Evolutionary conservation across 495 filamentous ascomycete species (phyloP), one percentile per base, ranked within the genome.

Genomic region (Xylaria telfairii): DNA sequence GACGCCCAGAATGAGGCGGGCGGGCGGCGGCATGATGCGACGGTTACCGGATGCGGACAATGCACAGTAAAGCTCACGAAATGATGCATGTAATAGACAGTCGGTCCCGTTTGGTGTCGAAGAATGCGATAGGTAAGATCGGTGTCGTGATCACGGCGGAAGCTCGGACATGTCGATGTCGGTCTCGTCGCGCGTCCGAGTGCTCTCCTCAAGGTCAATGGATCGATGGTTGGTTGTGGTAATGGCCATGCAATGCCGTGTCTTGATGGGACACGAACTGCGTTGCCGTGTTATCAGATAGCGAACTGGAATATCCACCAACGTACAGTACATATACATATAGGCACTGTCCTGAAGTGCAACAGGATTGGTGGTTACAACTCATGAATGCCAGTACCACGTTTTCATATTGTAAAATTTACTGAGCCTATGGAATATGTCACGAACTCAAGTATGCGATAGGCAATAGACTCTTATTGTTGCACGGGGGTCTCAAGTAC

Each of bases 1-100:
- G 19, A 74, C 68, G 73, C 74, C 47, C 9, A 76, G 24, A 49
- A 67, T 34, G 4, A 75, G 47, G 70, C 71, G 70, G 63, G 64
- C 47, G 51, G 54, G 67, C 46, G 53, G 67, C 56, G 54, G 70
- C 69, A 78, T 78, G 34, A 21, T 76, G 69, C 30, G 57, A 30
- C 41, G 67, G 70, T 39, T 59, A 70, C 13, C 26, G 66, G 44
- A 53, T 61, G 37, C 42, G 32, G 30, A 34, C 42, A 56, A 7
- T 19, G 15, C 19, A 17, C 12, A 7, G 44, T 24, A 21, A 13
- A 51, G 30, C 15, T 44, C 9, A 24, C 12, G 47, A 39, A 49
- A 19, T 21, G 39, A 62, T 32, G 44, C 67, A 69, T 69, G 57
- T 69, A 63, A 34, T 59, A n/a, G 3, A 24, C 26, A 4, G 41